phyloP scores from a whole-genome alignment of 2,329 filamentous ascomycete species.

The Waltergamsia citrina region DNA sequence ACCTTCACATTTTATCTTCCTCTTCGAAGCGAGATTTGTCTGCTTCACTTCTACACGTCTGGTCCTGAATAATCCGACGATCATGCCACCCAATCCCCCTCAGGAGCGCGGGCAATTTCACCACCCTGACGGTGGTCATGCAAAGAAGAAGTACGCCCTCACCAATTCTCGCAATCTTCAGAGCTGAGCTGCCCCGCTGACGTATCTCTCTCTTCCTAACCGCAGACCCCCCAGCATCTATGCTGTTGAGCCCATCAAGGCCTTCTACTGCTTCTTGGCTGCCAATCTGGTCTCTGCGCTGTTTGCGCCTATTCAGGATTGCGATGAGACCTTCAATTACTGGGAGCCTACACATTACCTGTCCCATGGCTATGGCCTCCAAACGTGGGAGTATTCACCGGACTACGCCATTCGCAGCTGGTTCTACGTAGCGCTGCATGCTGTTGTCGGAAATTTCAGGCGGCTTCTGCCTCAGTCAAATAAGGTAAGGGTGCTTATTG shows the following conservation, averaged over 20 bases:
- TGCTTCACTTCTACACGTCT: no score
- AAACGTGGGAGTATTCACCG: constrained; percentile 98
- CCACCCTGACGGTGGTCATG: constrained; percentile 39
- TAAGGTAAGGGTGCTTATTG: constrained; percentile 31
- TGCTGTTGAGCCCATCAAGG: constrained; percentile 60
- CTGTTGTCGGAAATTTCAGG: constrained; percentile 57
- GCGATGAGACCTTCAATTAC: constrained; percentile 98
- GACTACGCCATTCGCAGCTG: constrained; percentile 92
- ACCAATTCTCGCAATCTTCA: background rate
- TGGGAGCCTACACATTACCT: constrained; percentile 97
- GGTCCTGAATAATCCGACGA: no score
- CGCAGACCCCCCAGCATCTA: constrained; percentile 44
- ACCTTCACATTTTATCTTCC: constrained; percentile 1
- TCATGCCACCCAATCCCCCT: constrained; percentile 27
- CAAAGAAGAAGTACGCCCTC: constrained; percentile 38
- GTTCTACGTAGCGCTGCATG: constrained; percentile 79
- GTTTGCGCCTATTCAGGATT: constrained; percentile 90
- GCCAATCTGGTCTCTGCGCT: constrained; percentile 68
- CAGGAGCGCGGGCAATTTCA: constrained; percentile 26
- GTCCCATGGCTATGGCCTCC: constrained; percentile 81
- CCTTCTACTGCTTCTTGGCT: constrained; percentile 71
- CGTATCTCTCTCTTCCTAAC: background rate
- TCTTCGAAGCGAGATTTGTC: background rate
- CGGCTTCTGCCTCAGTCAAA: constrained; percentile 52
- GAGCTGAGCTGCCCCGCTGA: constrained; percentile 1